These are phyloP conservation scores for Arabidopsis suecica DNA, from an alignment of 345 rosid genomes.

Conservation along the genomic window DNA sequence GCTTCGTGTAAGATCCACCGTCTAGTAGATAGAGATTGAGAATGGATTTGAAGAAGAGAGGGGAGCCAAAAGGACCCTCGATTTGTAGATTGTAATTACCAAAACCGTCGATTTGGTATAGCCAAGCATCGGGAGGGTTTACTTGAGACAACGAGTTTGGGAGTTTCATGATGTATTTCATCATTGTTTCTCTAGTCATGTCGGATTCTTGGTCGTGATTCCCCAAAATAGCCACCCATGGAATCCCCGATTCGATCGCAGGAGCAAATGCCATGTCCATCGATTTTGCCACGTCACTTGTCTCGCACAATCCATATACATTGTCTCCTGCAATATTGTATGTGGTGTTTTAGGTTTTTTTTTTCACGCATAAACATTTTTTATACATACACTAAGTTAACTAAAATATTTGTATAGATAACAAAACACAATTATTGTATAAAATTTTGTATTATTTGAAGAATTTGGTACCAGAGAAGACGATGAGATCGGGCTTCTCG, in stretches of 20 bases:
- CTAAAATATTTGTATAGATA: no score
- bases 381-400: no score
- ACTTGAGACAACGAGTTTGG: slow-evolving; percentile 69
- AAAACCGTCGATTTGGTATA: slow-evolving; percentile 71
- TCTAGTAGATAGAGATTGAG: slow-evolving; percentile 88
- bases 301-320: slow-evolving; percentile 62
- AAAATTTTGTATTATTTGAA: no score
- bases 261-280: slow-evolving; percentile 75
- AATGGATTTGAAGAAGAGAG: slow-evolving; percentile 72
- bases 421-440: no score
- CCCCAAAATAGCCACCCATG: slow-evolving; percentile 91
- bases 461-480: slow-evolving; percentile 66
- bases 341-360: no score
- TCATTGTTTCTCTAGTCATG: slow-evolving; percentile 76
- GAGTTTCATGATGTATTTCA: slow-evolving; percentile 75
- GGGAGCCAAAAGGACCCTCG: slow-evolving; percentile 69
- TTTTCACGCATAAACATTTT: no score
- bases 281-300: slow-evolving; percentile 68
- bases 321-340: slow-evolving; percentile 64
- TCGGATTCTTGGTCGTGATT: slow-evolving; percentile 91
- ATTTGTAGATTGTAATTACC: slow-evolving; percentile 90
- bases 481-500: slow-evolving; percentile 82
- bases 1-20: slow-evolving; percentile 76
- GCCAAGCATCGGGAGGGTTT: slow-evolving; percentile 59
- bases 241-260: slow-evolving; percentile 74